These are phyloP conservation scores for Piper betle DNA, from an alignment of 164 flowering plant genomes.

Conservation along the genomic window DNA sequence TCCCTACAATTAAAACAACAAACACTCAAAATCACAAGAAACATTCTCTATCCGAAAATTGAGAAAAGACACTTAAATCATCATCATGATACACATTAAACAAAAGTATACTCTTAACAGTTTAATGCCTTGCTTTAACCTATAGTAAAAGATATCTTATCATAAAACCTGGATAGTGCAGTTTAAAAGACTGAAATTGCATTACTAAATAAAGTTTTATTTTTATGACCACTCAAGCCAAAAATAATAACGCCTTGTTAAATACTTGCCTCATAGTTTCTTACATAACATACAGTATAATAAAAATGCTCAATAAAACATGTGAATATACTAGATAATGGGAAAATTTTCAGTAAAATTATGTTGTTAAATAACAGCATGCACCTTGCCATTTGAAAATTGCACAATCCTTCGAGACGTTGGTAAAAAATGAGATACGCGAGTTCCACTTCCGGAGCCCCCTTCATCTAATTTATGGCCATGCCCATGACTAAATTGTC, in stretches of 20 bases:
- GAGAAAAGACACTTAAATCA: no score
- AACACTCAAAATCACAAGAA: background rate
- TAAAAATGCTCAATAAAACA: background rate
- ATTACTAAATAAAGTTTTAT: no score
- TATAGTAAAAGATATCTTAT: no score
- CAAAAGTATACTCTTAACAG: no score
- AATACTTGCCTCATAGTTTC: no score
- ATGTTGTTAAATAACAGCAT: background rate
- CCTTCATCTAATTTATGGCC: constrained; percentile 72
- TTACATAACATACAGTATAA: no score
- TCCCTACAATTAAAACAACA: constrained; percentile 36
- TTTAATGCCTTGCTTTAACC: no score
- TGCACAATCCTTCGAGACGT: constrained; percentile 97
- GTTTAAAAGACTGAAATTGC: no score
- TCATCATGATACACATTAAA: no score
- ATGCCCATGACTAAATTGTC: constrained; percentile 96
- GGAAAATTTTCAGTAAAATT: background rate
- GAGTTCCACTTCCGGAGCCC: constrained; percentile 61
- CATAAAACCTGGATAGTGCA: no score
- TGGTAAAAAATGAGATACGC: constrained; percentile 86
- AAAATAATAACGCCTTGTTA: no score
- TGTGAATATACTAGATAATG: background rate
- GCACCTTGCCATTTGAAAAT: constrained; percentile 92
- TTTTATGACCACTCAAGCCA: no score
- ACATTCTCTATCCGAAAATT: background rate